Evolutionary conservation across 176 grass and related monocot genomes (phyloP), one percentile per base, ranked within the genome.

Genomic region (Eragrostis nindensis): DNA sequence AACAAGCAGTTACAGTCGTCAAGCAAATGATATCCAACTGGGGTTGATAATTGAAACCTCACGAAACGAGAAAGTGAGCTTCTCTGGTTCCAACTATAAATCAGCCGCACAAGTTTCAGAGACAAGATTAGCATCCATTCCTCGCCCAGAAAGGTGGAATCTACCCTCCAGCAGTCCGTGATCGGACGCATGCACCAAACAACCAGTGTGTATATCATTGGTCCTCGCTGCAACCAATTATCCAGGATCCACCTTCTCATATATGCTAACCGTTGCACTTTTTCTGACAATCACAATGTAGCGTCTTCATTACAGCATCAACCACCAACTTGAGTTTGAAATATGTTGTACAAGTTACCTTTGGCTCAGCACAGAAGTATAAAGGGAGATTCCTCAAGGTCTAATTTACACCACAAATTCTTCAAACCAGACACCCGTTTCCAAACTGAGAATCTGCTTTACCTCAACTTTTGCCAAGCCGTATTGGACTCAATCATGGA

Each of bases 381-480:
- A 89, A 89, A 80, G 45, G 18, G 24, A 74, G 69, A 86, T 72
- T 72, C 70, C 47, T 72, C 70, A 36, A 52, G 25, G 7, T 72
- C 70, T 47, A 49, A 49, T 77, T 44, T 49, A 44, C 22, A 80
- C 29, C 22, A 45, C 15, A 30, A 70, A 70, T 63, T 75, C 64
- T 75, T 75, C 25, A 39, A 45, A 44, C 1, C 39, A 40, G 38
- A 81, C 52, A 81, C 78, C 24, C 13, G 25, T 44, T 27, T 46
- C 53, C 81, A 25, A 75, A 24, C 71, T 3, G 10, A 81, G 76
- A 89, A 89, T 81, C 77, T 81, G 52, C 77, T 76, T 81, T 89
- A 45, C 71, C 71, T 21, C 3, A 85, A 85, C 66, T 41, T 72
- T 77, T 71, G 77, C 46, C 29, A 6, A 38, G 71, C 62, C 70